phyloP scores from a whole-genome alignment of 306 rosid genomes.

The Pyrus bretschneideri region DNA sequence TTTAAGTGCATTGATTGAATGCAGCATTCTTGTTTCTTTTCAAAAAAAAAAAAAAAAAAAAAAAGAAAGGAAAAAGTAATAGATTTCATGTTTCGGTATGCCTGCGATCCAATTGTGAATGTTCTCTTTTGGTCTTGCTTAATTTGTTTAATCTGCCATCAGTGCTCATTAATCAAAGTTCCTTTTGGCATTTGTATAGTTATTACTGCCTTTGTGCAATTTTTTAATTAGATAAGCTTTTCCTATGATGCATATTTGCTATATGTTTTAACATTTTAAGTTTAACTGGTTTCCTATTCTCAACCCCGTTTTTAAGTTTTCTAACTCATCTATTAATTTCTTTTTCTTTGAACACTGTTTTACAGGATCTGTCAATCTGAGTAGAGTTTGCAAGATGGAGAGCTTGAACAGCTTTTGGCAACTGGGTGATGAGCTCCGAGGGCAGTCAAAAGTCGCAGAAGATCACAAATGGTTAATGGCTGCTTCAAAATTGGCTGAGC shows the following conservation, averaged over 20 bases:
- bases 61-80: not conserved
- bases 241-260: not conserved
- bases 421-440: conserved; percentile 94
- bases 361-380: conserved; percentile 10
- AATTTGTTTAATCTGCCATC: not conserved
- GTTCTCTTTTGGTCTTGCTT: not conserved
- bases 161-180: not conserved
- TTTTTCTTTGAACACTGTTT: not conserved
- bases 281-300: not conserved
- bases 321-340: not conserved
- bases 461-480: conserved; percentile 92
- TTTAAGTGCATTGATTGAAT: too few species aligned
- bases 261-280: not conserved
- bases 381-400: conserved; percentile 59
- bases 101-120: not conserved
- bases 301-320: not conserved
- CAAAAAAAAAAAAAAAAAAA: too few species aligned
- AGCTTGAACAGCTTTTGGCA: conserved; percentile 88
- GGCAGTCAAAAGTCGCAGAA: conserved; percentile 83
- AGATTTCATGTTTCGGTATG: not conserved
- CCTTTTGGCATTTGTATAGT: not conserved
- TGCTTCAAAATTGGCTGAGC: conserved; percentile 94
- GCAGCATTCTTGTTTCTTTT: too few species aligned
- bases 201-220: not conserved
- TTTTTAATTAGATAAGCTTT: not conserved